Conservation (phyloP, 805 yeast genomes). For the Saccharomycodes ludwigii region DNA sequence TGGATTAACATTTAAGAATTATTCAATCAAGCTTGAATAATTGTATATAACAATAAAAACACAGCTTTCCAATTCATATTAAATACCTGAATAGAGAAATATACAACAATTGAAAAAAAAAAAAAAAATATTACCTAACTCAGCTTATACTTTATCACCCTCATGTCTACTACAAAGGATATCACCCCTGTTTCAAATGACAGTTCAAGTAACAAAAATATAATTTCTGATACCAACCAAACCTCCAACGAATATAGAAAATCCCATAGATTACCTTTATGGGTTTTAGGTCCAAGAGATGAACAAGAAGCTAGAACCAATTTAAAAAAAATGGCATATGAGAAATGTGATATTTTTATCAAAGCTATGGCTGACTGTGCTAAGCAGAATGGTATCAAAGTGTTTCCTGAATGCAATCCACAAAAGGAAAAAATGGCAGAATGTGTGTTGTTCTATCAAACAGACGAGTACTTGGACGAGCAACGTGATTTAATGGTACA, state of each 20-base stretch:
- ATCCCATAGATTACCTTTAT: slow-evolving; percentile 39
- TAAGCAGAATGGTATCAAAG: slow-evolving; percentile 46
- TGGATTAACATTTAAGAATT: no score
- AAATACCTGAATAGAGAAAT: no score
- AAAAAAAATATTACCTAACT: no score
- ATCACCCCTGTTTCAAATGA: no score
- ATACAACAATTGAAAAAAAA: no score
- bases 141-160: no score
- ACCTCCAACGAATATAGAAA: slow-evolving; percentile 6
- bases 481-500: slow-evolving; percentile 55
- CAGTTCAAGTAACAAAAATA: no score
- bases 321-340: slow-evolving; percentile 57
- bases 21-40: no score
- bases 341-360: slow-evolving; percentile 55
- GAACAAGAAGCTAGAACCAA: slow-evolving; percentile 61
- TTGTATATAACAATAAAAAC: no score
- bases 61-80: no score
- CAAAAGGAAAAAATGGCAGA: slow-evolving; percentile 44
- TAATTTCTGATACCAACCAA: slow-evolving; percentile 13
- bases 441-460: slow-evolving; percentile 53
- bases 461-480: slow-evolving; percentile 50
- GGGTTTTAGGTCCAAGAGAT: slow-evolving; percentile 69
- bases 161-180: no score
- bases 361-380: slow-evolving; percentile 58
- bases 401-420: slow-evolving; percentile 52